Base-by-base conservation (phyloP, 768 basidiomycete genomes). In the Suillus spraguei region DNA sequence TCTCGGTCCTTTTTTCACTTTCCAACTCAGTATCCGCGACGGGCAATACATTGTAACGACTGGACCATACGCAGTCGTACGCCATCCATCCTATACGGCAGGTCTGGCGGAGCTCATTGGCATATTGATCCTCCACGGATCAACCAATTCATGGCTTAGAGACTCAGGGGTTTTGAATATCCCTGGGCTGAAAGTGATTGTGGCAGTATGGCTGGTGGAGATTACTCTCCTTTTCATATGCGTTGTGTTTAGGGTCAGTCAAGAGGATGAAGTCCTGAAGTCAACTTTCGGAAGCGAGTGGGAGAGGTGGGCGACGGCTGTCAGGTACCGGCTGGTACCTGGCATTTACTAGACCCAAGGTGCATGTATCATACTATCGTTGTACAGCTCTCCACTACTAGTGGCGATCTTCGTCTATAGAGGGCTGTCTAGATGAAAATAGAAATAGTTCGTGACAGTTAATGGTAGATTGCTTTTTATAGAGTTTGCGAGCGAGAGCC, bases 81-180 rank as follows among this genome's bases (percentile, higher is more conserved):
- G 81, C 47, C 81, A 82, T 66, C 81, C 80, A 46, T 76, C 78
- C 67, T 82, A 82, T 64, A 75, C 77, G 10, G 80, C 78, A n/a
- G 72, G 47, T 16, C 39, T 63, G 2, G 32, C 71, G 47, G 28
- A 33, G 22, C 17, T 65, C 28, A 36, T 38, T 1, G 66, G 67
- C 22, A 17, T 65, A 20, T 63, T 47, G 38, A 46, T 64, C 24
- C 24, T 59, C 28, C 49, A 56, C 32, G 60, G 65, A 33, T 28
- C 50, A n/a, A 38, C 32, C 13, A 64, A 52, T 20, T 68, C 67
- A 41, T 63, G 52, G 55, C 54, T 52, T 28, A 63, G 47, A 55
- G 4, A 13, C n/a, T 55, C 54, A 10, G 50, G 50, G 5, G 50
- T 32, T 17, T 32, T 52, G 16, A 16, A 4, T 32, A 20, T 54